Percentiles rank a stretch among this genome's conserved stretches.
These are phyloP conservation scores for Achaetomiella virescens DNA, from an alignment of 495 filamentous ascomycete species.

Conservation along the genomic window DNA sequence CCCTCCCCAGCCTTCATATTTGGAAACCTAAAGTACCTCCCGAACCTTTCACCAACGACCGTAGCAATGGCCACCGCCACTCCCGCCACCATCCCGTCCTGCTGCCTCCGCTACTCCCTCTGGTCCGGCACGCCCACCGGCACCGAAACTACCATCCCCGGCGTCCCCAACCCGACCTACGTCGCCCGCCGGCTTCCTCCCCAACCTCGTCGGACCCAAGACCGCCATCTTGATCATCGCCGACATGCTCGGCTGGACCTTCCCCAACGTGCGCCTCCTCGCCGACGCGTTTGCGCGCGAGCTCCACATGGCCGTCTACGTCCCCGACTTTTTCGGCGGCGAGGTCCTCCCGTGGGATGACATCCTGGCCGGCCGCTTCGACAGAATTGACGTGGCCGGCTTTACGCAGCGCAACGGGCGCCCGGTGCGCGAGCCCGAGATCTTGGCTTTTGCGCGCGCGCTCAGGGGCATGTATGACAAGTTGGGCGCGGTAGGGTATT, in stretches of 20 bases:
- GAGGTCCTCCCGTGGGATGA: conserved; percentile 28
- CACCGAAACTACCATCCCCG: conserved; percentile 29
- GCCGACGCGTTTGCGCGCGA: conserved; percentile 52
- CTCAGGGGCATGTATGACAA: conserved; percentile 38
- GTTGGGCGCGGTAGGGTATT: conserved; percentile 54
- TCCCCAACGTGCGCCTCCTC: conserved; percentile 50
- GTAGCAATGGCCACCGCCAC: no score
- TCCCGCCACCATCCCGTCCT: no score
- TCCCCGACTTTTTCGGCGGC: conserved; percentile 52
- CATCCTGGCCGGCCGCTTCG: conserved; percentile 26
- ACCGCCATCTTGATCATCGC: conserved; percentile 49
- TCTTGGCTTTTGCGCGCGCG: conserved; percentile 42
- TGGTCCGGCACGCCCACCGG: conserved; percentile 46
- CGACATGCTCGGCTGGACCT: conserved; percentile 55
- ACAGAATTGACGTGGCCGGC: conserved; percentile 35
- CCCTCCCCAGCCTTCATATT: no score
- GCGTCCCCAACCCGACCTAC: conserved; percentile 36
- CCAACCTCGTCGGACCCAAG: neutral
- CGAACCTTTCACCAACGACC: no score
- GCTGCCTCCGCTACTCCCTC: conserved; percentile 37
- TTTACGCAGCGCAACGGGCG: conserved; percentile 38
- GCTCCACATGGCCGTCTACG: conserved; percentile 45
- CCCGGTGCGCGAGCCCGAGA: conserved; percentile 46
- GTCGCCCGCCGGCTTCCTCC: conserved; percentile 39
- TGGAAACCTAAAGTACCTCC: no score